phyloP scores from a whole-genome alignment of 2,329 filamentous ascomycete species.

The Drechslerella coelobrocha region DNA sequence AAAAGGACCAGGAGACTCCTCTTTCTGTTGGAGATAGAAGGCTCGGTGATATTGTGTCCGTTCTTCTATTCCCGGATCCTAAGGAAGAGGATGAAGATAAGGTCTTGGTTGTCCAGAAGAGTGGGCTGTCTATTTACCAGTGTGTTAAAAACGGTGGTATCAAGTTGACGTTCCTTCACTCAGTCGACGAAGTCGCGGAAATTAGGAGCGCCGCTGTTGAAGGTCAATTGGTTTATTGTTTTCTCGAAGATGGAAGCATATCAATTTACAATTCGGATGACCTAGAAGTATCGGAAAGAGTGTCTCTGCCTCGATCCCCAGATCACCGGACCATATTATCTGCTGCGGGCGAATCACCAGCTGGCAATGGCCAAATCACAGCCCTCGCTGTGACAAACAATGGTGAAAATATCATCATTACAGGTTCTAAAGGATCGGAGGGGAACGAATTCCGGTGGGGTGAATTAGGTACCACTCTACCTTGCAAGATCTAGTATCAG shows the following conservation, averaged over 20 bases:
- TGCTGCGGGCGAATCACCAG: conserved; percentile 20
- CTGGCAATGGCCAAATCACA: conserved; percentile 25
- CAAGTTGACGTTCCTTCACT: conserved; percentile 22
- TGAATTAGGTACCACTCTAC: conserved; percentile 11
- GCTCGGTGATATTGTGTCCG: conserved; percentile 38
- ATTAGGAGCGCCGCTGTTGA: conserved; percentile 32
- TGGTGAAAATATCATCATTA: conserved; percentile 29
- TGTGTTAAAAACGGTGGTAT: conserved; percentile 46
- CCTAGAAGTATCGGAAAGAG: conserved; percentile 17
- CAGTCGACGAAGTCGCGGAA: conserved; percentile 24
- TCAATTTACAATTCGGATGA: conserved; percentile 36
- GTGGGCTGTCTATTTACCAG: conserved; percentile 31
- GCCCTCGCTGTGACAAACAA: conserved; percentile 29
- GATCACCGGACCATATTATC: conserved; percentile 30
- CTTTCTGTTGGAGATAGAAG: conserved; percentile 36
- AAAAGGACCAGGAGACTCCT: conserved; percentile 48
- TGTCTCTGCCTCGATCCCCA: conserved; percentile 19
- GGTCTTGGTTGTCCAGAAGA: conserved; percentile 39
- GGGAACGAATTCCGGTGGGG: conserved; percentile 19
- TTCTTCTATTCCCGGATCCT: conserved; percentile 47
- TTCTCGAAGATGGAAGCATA: conserved; percentile 26
- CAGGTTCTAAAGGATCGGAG: conserved; percentile 27
- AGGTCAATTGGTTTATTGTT: conserved; percentile 28
- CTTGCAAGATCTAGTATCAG: not conserved
- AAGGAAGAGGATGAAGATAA: conserved; percentile 43